These are phyloP conservation scores for Fusarium globosum DNA, from an alignment of 2,329 filamentous ascomycete species.

Conservation along the genomic window DNA sequence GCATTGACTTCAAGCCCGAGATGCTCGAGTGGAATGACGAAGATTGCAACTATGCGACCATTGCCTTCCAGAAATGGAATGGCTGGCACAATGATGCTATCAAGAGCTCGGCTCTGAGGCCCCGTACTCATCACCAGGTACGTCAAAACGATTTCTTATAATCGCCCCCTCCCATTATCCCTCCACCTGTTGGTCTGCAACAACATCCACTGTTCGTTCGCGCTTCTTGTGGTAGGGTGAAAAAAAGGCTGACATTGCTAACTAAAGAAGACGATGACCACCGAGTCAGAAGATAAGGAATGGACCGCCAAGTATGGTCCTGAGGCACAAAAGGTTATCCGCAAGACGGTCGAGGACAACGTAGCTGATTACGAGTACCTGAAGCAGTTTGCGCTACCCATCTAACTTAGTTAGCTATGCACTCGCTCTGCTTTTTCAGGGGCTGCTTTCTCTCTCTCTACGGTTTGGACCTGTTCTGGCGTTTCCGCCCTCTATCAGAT, in stretches of 20 bases:
- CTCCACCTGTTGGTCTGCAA: conserved; percentile 39
- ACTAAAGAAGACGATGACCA: conserved; percentile 68
- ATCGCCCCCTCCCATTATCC: conserved; percentile 14
- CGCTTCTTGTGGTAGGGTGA: conserved; percentile 39
- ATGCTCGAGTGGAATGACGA: conserved; percentile 90
- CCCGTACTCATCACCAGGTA: conserved; percentile 72
- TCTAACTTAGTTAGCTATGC: conserved; percentile 19
- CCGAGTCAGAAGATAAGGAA: conserved; percentile 74
- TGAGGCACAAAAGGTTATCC: conserved; percentile 76
- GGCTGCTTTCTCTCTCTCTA: neutral
- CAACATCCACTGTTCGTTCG: conserved; percentile 35
- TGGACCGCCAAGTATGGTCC: conserved; percentile 81
- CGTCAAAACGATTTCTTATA: conserved; percentile 45
- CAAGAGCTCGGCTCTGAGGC: conserved; percentile 79
- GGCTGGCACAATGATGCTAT: conserved; percentile 98
- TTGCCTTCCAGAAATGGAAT: conserved; percentile 94
- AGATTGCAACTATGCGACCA: conserved; percentile 76
- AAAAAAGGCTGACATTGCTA: conserved; percentile 37
- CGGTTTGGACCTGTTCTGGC: conserved; percentile 6
- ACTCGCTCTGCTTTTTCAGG: conserved; percentile 10
- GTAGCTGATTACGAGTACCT: conserved; percentile 82
- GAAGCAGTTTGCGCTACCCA: conserved; percentile 69
- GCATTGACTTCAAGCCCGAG: conserved; percentile 76
- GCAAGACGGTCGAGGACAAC: conserved; percentile 77
- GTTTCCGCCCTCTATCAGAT: conserved; percentile 19